These are phyloP conservation scores for Gossypium armourianum DNA, from an alignment of 441 rosid genomes.

Conservation along the genomic window DNA sequence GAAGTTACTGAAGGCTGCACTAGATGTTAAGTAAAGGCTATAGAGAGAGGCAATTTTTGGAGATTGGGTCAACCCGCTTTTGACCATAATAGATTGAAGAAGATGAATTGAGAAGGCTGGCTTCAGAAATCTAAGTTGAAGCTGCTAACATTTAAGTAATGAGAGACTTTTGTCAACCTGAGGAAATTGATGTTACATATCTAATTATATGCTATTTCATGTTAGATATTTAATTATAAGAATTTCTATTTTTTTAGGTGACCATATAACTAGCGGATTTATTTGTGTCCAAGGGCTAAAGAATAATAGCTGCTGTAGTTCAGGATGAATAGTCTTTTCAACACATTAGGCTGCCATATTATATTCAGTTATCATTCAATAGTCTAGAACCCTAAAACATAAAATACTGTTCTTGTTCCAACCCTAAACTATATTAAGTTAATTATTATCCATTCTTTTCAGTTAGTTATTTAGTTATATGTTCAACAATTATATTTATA, in stretches of 20 bases:
- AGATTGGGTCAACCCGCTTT: neutral
- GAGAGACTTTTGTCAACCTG: neutral
- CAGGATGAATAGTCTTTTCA: neutral
- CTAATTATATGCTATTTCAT: neutral
- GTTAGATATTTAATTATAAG: neutral
- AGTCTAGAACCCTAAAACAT: neutral
- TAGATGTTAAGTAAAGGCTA: neutral
- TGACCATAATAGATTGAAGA: neutral
- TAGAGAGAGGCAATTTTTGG: constrained; percentile 5
- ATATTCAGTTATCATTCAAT: neutral
- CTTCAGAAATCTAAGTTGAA: neutral
- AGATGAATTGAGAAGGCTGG: neutral
- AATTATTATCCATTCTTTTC: neutral
- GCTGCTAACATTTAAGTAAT: neutral
- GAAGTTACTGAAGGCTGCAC: neutral
- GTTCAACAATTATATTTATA: constrained; percentile 2
- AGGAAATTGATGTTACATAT: neutral
- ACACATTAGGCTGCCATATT: neutral
- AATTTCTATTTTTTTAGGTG: neutral
- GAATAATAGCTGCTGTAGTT: neutral
- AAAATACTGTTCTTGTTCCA: neutral
- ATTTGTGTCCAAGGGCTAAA: neutral
- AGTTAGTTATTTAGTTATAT: neutral
- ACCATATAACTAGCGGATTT: neutral
- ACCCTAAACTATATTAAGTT: neutral